phyloP scores from a whole-genome alignment of 805 yeast genomes.

The Candida caryicola region DNA sequence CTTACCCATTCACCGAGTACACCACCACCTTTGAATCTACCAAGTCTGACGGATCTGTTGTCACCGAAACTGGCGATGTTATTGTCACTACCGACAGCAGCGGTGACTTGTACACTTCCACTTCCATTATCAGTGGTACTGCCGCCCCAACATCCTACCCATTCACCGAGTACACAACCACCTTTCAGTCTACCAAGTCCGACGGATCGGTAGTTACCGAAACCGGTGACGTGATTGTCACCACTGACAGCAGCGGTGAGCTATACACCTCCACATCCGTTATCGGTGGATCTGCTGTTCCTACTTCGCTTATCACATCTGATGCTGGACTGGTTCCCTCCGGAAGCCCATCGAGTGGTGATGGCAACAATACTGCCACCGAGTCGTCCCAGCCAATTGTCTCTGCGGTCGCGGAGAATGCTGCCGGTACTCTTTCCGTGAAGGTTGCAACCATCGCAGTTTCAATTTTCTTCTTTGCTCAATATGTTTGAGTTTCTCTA shows the following conservation, averaged over 20 bases:
- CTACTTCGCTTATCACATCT: slow-evolving; percentile 6
- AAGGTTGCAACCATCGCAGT: neutral
- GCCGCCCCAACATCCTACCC: too few species aligned
- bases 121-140: slow-evolving; percentile 7
- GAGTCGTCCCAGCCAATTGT: neutral
- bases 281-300: too few species aligned
- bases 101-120: slow-evolving; percentile 15
- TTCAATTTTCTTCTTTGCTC: too few species aligned
- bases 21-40: slow-evolving; percentile 18
- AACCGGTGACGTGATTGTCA: slow-evolving; percentile 11
- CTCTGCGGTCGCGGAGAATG: neutral
- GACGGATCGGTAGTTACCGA: slow-evolving; percentile 7
- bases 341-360: too few species aligned
- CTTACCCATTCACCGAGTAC: slow-evolving; percentile 9
- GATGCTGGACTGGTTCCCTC: slow-evolving; percentile 2
- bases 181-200: slow-evolving; percentile 3
- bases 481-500: too few species aligned
- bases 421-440: too few species aligned
- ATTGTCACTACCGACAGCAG: slow-evolving; percentile 15
- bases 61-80: slow-evolving; percentile 19
- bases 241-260: slow-evolving; percentile 7
- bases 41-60: slow-evolving; percentile 12
- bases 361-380: neutral
- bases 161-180: slow-evolving; percentile 3
- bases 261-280: slow-evolving; percentile 13